A percentile compares a stretch with the other conserved stretches of the same genome.
Evolutionary conservation across 2,329 filamentous ascomycete species (phyloP).

Genomic region (Penicillium sp.): DNA sequence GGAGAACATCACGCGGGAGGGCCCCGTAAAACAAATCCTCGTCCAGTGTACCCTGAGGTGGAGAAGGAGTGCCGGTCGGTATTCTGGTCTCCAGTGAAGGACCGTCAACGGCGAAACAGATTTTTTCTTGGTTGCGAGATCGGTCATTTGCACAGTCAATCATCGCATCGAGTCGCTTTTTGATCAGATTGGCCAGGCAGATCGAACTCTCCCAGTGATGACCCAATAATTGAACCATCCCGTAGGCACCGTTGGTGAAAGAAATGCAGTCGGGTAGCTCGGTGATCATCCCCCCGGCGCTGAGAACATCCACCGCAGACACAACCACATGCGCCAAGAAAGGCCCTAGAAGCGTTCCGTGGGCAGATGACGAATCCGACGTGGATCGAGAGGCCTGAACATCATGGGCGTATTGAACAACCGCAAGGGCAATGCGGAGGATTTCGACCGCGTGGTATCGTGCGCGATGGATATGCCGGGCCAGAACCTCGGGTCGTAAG

Average conservation of each 20-base stretch:
- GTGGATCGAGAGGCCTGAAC: conserved; percentile 16
- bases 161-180: conserved; percentile 43
- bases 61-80: conserved; percentile 18
- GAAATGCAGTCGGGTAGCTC: conserved; percentile 50
- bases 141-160: conserved; percentile 32
- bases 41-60: conserved; percentile 14
- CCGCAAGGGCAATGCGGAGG: conserved; percentile 39
- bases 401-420: conserved; percentile 21
- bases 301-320: conserved; percentile 61
- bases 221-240: conserved; percentile 52
- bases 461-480: conserved; percentile 45
- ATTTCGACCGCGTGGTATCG: conserved; percentile 50
- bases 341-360: conserved; percentile 49
- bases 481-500: conserved; percentile 38
- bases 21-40: conserved; percentile 43
- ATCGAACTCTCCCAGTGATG: conserved; percentile 56
- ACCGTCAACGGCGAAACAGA: conserved; percentile 33
- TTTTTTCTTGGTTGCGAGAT: conserved; percentile 27
- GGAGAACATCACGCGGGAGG: conserved; percentile 24
- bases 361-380: conserved; percentile 16
- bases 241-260: conserved; percentile 49
- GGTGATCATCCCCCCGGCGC: conserved; percentile 51
- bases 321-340: conserved; percentile 58
- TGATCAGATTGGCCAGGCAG: conserved; percentile 47
- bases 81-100: conserved; percentile 38